Evolutionary conservation across 2,329 filamentous ascomycete genomes (phyloP), one percentile per base, ranked within the genome.

Genomic region (Thermomyces lanuginosus): DNA sequence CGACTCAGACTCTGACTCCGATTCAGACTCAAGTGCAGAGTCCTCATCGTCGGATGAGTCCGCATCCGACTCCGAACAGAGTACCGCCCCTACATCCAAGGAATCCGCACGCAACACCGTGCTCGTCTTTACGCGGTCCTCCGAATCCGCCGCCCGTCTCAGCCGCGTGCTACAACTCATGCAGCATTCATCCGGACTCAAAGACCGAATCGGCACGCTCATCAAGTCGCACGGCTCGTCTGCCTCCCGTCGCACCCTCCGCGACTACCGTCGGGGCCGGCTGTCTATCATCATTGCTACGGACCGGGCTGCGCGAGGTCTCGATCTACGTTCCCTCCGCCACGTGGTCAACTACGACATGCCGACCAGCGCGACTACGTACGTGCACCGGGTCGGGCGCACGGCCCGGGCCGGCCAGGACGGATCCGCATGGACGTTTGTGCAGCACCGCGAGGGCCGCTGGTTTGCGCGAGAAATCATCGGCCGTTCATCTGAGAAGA

Each of bases 301-400:
- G 0, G 86, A 95, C 48, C 76, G 91, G n/a, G 81, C 89, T 1
- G 81, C 83, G 2, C 78, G 86, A 36, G 89, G 86, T 42, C 72
- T 95, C 14, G 86, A 95, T 50, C 64, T 92, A 8, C 69, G 72
- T 1, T 66, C 69, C 24, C 66, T 95, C 24, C 72, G 74, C 18
- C 79, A 92, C 45, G 82, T 95, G 24, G 62, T 95, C 53, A 93
- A 92, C 56, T 95, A 95, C 59, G 86, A 93, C 48, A 65, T 93
- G 27, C 86, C 86, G 0, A 66, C 72, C 4, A 84, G 76, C 43
- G 60, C 83, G 17, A 77, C 76, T 4, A 76, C 73, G 13, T 95
- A 95, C 42, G 73, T 95, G 4, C 89, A 95, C 49, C 76, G 89
- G 21, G 82, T 93, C 2, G 86, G 89, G 19, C 72, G 89, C 30